A percentile compares a stretch with the other conserved stretches of the same genome.
phyloP scores from a whole-genome alignment of 1,284 basidiomycete genomes.

The Chalciporus sp. region DNA sequence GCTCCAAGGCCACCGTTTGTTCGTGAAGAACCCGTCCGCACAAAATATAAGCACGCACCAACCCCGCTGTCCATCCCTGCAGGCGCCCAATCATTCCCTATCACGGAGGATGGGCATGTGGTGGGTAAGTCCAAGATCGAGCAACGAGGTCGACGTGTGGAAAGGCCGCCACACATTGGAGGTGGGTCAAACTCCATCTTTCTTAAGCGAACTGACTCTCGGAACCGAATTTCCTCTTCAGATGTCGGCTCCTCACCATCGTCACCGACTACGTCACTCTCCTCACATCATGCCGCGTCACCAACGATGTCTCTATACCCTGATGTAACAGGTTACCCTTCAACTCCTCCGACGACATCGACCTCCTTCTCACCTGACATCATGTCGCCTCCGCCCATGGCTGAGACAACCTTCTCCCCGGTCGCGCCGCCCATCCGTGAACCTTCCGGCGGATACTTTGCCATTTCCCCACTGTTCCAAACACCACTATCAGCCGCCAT shows the following conservation, averaged over 20 bases:
- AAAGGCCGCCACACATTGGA: constrained; percentile 17
- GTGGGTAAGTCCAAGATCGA: constrained; percentile 27
- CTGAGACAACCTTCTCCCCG: constrained; percentile 16
- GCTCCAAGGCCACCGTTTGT: constrained; percentile 53
- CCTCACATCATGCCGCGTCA: constrained; percentile 24
- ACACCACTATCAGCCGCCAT: constrained; percentile 11
- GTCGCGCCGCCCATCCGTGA: constrained; percentile 9
- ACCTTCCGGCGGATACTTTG: constrained; percentile 19
- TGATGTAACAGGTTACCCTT: constrained; percentile 21
- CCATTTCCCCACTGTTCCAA: constrained; percentile 16
- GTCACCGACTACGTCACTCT: constrained; percentile 26
- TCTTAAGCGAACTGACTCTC: constrained; percentile 26
- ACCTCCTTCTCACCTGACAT: constrained; percentile 15
- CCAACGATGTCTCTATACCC: constrained; percentile 29
- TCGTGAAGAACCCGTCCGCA: constrained; percentile 43
- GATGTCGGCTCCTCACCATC: constrained; percentile 30
- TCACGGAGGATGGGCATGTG: constrained; percentile 23
- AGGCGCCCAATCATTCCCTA: constrained; percentile 32
- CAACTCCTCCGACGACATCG: constrained; percentile 15
- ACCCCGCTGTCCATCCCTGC: constrained; percentile 35
- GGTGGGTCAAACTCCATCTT: constrained; percentile 22
- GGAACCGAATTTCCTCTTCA: constrained; percentile 22
- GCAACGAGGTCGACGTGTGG: constrained; percentile 29
- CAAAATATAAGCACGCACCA: constrained; percentile 34
- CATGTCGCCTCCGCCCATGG: constrained; percentile 15